A percentile compares a stretch with the other conserved stretches of the same genome.
Evolutionary conservation across 1,284 basidiomycete species (phyloP).

Genomic region (Cryptococcus maquisensis): DNA sequence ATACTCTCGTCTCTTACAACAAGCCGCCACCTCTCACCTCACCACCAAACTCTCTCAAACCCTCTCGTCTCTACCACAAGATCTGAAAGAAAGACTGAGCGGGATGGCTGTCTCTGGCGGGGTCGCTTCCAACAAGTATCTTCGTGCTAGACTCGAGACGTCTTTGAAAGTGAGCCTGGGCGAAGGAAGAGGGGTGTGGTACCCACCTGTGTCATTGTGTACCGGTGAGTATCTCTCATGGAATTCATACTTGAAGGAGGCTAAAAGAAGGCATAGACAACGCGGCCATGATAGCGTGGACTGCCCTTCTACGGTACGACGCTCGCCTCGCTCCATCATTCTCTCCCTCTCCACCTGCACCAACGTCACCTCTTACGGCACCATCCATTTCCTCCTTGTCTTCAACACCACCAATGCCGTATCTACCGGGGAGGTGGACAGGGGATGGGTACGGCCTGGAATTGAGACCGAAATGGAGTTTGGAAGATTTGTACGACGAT

Average conservation of each 20-base stretch:
- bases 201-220: conserved; percentile 69
- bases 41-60: conserved; percentile 66
- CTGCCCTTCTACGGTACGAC: conserved; percentile 75
- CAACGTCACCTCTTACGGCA: too few relatives aligned
- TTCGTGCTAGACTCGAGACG: conserved; percentile 56
- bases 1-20: conserved; percentile 69
- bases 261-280: conserved; percentile 60
- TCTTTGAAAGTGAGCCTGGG: not conserved
- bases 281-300: conserved; percentile 91
- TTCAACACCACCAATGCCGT: too few relatives aligned
- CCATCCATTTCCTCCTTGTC: too few relatives aligned
- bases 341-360: too few relatives aligned
- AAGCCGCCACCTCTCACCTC: conserved; percentile 65
- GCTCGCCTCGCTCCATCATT: conserved; percentile 14
- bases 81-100: conserved; percentile 42
- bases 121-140: conserved; percentile 74
- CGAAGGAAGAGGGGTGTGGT: conserved; percentile 46
- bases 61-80: conserved; percentile 49
- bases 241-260: not conserved
- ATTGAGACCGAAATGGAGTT: conserved; percentile 45
- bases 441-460: conserved; percentile 33
- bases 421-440: too few relatives aligned
- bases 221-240: conserved; percentile 59
- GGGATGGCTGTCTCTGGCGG: conserved; percentile 81
- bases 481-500: conserved; percentile 56